phyloP scores from a whole-genome alignment of 805 yeast genomes.

The Metschnikowia proteae region DNA sequence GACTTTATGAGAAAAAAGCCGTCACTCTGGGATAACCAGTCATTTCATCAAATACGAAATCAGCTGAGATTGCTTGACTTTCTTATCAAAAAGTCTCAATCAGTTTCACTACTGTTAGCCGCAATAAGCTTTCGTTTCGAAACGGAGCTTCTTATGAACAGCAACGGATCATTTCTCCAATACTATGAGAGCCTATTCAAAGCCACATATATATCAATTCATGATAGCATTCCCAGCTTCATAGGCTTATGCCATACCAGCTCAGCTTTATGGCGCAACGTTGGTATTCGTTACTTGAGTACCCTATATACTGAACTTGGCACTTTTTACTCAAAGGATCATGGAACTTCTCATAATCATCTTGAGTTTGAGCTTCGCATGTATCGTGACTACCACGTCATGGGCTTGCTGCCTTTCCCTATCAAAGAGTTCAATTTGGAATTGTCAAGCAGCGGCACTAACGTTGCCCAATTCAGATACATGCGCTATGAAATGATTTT shows the following conservation, averaged over 20 bases:
- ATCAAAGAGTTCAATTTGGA: neutral
- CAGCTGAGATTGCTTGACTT: conserved; percentile 66
- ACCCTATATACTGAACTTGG: conserved; percentile 48
- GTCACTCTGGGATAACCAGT: conserved; percentile 41
- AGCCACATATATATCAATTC: conserved; percentile 52
- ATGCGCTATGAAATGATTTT: conserved; percentile 40
- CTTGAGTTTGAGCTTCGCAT: conserved; percentile 34
- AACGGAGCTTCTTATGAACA: conserved; percentile 49
- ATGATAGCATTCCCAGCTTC: conserved; percentile 42
- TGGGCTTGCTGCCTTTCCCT: neutral
- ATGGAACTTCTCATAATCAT: conserved; percentile 12
- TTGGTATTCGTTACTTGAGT: conserved; percentile 47
- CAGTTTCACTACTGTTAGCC: conserved; percentile 45
- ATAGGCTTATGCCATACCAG: conserved; percentile 45
- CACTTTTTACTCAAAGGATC: conserved; percentile 32
- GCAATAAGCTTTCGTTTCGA: conserved; percentile 68
- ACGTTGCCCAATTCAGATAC: conserved; percentile 39
- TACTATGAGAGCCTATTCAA: conserved; percentile 56
- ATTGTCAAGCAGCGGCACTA: neutral
- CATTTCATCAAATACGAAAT: conserved; percentile 46
- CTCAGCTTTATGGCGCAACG: conserved; percentile 48
- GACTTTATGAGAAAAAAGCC: conserved; percentile 70
- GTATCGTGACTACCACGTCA: conserved; percentile 27
- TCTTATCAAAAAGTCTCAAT: conserved; percentile 50
- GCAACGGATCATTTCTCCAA: conserved; percentile 44